Conservation (phyloP, 208 protist genomes). For the Histomonas meleagridis region DNA sequence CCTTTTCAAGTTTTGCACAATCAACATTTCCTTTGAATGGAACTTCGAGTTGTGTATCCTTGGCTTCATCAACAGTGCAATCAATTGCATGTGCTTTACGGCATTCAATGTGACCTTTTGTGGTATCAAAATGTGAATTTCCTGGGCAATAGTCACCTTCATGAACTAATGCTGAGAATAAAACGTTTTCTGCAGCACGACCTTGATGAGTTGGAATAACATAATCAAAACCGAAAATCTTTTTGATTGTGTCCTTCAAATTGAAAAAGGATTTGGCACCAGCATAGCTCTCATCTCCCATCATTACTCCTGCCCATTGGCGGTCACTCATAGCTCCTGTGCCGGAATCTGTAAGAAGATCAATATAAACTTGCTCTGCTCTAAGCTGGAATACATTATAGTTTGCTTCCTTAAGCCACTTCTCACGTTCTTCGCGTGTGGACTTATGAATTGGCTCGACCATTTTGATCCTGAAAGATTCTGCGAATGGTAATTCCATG, state of each 20-base stretch:
- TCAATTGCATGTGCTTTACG: not conserved
- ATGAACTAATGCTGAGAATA: conserved; percentile 27
- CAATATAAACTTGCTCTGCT: conserved; percentile 34
- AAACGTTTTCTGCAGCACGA: conserved; percentile 35
- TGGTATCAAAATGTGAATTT: conserved; percentile 39
- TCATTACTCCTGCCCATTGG: conserved; percentile 36
- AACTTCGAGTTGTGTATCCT: not conserved
- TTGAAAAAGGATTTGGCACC: conserved; percentile 32
- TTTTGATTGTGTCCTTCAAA: not conserved
- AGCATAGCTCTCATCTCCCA: conserved; percentile 37
- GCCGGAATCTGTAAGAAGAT: conserved; percentile 36
- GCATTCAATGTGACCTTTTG: conserved; percentile 31
- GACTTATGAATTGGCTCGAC: conserved; percentile 35
- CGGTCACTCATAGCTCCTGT: conserved; percentile 34
- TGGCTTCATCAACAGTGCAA: conserved; percentile 29
- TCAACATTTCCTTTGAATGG: conserved; percentile 39
- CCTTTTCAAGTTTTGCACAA: not conserved
- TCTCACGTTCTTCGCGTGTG: conserved; percentile 35
- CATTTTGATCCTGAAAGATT: conserved; percentile 40
- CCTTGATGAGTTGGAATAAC: conserved; percentile 39
- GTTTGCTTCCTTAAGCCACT: conserved; percentile 36
- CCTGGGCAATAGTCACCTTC: not conserved
- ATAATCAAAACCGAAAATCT: conserved; percentile 23
- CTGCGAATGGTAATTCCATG: conserved; percentile 35
- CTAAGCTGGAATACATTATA: conserved; percentile 38